Percentiles rank a stretch among this genome's conserved stretches.
Conservation (phyloP, 768 basidiomycete species). For the Rhodotorula graminis region DNA sequence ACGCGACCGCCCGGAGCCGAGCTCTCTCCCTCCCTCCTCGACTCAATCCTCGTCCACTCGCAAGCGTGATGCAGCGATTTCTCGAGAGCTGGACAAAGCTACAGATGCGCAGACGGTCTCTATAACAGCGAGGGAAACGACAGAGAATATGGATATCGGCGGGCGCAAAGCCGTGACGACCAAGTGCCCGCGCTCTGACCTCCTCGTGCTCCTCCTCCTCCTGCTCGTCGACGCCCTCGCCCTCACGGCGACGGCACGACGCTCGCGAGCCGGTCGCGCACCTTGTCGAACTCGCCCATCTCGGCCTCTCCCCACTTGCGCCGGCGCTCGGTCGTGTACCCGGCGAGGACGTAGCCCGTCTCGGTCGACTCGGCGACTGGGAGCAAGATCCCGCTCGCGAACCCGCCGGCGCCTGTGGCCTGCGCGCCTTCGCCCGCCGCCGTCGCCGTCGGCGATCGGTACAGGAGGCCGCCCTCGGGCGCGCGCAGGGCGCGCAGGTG, state of each 20-base stretch:
- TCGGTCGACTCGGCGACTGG: conserved; percentile 17
- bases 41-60: no score
- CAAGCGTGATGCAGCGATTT: no score
- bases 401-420: conserved; percentile 3
- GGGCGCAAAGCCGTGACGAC: neutral
- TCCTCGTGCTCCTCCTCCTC: no score
- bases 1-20: no score
- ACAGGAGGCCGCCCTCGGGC: conserved; percentile 27
- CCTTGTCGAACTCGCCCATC: conserved; percentile 22
- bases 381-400: conserved; percentile 23
- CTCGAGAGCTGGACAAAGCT: no score
- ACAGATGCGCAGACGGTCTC: no score
- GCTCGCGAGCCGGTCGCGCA: conserved; percentile 6
- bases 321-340: conserved; percentile 9
- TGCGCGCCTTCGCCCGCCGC: no score
- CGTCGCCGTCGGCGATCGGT: conserved; percentile 2
- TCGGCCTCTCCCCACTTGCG: conserved; percentile 23
- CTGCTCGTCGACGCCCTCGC: neutral
- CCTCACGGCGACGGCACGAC: conserved; percentile 5
- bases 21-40: no score
- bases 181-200: neutral
- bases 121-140: no score
- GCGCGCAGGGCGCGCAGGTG: conserved; percentile 23
- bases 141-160: neutral
- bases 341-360: conserved; percentile 24